Evolutionary conservation across 169 alveolate species (phyloP).

Genomic region (Eimeria nieschulzi): DNA sequence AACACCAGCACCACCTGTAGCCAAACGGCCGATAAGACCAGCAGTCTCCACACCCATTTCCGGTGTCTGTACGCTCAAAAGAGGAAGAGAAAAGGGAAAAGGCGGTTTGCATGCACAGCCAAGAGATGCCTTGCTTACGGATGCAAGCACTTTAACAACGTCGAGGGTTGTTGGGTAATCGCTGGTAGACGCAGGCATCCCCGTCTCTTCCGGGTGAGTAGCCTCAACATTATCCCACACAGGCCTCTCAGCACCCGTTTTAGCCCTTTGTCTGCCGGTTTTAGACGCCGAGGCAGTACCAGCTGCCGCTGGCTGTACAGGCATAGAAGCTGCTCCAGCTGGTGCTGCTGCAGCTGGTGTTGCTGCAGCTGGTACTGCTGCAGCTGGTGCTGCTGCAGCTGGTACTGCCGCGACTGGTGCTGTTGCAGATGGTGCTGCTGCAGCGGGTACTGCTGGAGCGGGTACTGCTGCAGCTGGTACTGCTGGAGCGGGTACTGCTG

Average conservation of each 20-base stretch:
- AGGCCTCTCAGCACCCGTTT: not conserved
- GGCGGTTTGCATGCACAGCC: too few species aligned
- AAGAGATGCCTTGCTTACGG: too few species aligned
- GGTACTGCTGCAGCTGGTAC: not conserved
- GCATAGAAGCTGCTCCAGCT: not conserved
- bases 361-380: not conserved
- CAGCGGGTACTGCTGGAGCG: not conserved
- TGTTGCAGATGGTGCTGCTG: slow-evolving; percentile 18
- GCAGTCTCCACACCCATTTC: too few species aligned
- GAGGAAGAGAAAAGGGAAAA: too few species aligned
- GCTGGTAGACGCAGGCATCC: not conserved
- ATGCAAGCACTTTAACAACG: not conserved
- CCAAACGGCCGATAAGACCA: too few species aligned
- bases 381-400: not conserved
- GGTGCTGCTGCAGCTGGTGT: not conserved
- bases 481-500: not conserved
- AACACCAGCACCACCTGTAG: too few species aligned
- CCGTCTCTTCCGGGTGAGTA: not conserved
- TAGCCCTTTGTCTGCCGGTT: not conserved
- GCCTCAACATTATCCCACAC: too few species aligned
- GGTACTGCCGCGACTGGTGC: not conserved
- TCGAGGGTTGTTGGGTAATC: not conserved
- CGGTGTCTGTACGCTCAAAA: too few species aligned
- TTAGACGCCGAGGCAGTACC: not conserved
- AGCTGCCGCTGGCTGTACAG: not conserved